phyloP scores from a whole-genome alignment of 1,284 basidiomycete species.

The Apiotrichum gracile region DNA sequence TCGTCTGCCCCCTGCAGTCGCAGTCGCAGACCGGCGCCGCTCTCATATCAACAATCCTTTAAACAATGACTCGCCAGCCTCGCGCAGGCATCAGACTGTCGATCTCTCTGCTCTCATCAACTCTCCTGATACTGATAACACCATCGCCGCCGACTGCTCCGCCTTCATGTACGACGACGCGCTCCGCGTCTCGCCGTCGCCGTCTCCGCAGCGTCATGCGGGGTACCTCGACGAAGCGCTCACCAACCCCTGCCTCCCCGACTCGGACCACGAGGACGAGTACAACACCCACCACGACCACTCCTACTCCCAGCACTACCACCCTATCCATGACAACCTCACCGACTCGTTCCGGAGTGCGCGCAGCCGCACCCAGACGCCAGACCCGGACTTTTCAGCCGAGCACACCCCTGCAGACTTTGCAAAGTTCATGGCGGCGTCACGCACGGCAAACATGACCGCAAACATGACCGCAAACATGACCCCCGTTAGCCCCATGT shows the following conservation, averaged over 20 bases:
- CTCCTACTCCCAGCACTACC: background rate
- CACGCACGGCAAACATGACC: background rate
- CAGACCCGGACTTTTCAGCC: background rate
- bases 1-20: too few species aligned
- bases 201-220: background rate
- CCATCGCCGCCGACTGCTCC: background rate
- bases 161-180: constrained; percentile 1
- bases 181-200: background rate
- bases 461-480: background rate
- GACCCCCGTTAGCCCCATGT: too few species aligned
- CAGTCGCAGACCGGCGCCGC: background rate
- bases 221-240: background rate
- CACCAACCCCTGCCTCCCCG: background rate
- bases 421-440: background rate
- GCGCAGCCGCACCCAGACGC: background rate
- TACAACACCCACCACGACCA: background rate
- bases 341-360: background rate
- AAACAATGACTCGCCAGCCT: too few species aligned
- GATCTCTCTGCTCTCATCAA: background rate
- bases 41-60: background rate
- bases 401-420: background rate
- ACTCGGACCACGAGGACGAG: background rate
- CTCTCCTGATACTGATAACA: background rate
- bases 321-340: background rate
- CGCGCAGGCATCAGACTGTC: background rate